Evolutionary conservation across 257 asterid genomes (phyloP).

Genomic region (Dorcoceras hygrometricum): DNA sequence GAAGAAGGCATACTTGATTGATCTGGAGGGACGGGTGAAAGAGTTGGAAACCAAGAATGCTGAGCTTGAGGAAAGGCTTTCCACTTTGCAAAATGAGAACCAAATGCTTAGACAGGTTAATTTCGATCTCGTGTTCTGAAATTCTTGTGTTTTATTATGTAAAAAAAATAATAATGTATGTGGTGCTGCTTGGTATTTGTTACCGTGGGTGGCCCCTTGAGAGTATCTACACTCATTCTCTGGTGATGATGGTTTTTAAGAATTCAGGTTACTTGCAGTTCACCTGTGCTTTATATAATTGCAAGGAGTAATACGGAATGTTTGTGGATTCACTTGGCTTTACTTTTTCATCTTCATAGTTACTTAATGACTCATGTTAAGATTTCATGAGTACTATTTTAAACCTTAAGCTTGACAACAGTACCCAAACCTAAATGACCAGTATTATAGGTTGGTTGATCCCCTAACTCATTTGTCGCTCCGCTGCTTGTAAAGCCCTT

Average conservation of each 20-base stretch:
- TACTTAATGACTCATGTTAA: background rate
- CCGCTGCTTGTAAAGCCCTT: background rate
- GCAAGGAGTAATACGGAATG: background rate
- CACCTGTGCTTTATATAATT: background rate
- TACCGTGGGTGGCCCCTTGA: background rate
- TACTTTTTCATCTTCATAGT: background rate
- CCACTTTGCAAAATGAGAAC: slow-evolving; percentile 92
- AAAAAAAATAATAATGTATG: background rate
- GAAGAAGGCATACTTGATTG: slow-evolving; percentile 90
- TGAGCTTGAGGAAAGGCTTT: slow-evolving; percentile 91
- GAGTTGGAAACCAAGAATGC: slow-evolving; percentile 90
- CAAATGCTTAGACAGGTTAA: slow-evolving; percentile 97
- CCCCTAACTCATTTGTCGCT: background rate
- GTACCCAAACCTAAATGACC: background rate
- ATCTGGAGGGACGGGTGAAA: slow-evolving; percentile 83
- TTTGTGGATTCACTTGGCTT: background rate
- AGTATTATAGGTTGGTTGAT: background rate
- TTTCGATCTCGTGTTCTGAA: background rate
- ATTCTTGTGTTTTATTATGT: background rate
- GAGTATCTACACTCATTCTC: background rate
- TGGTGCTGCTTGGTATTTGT: background rate
- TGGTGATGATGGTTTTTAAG: background rate
- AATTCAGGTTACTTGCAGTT: background rate
- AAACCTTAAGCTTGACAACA: background rate
- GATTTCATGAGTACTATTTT: background rate